phyloP scores from a whole-genome alignment of 192 early-diverging fungal species.

The Podila verticillata region DNA sequence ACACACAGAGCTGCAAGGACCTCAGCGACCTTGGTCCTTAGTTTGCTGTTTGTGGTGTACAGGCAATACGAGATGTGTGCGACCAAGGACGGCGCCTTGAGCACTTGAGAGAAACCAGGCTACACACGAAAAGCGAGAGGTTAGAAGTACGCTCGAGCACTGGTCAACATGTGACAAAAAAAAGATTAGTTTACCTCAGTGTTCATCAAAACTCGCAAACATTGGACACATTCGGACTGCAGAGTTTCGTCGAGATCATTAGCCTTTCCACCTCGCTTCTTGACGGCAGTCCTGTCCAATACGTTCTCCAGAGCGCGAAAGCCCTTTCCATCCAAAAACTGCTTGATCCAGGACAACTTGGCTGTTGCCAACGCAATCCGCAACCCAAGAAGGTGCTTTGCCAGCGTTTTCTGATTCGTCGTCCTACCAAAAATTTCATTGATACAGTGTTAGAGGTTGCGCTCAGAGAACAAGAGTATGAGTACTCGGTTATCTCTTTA shows the following conservation, averaged over 20 bases:
- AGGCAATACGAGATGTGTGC: slow-evolving; percentile 49
- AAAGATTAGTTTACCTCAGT: slow-evolving; percentile 53
- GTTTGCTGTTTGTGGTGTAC: slow-evolving; percentile 54
- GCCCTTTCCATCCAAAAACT: slow-evolving; percentile 58
- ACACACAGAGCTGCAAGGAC: slow-evolving; percentile 59
- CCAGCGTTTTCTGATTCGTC: slow-evolving; percentile 47
- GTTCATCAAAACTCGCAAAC: slow-evolving; percentile 59
- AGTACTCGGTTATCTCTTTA: not conserved
- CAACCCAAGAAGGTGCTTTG: slow-evolving; percentile 54
- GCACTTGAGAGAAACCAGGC: slow-evolving; percentile 56
- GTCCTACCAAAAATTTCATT: slow-evolving; percentile 32
- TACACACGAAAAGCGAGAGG: slow-evolving; percentile 12
- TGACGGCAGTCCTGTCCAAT: slow-evolving; percentile 52
- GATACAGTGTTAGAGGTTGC: not conserved
- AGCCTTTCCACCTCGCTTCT: slow-evolving; percentile 49
- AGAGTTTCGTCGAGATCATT: slow-evolving; percentile 56
- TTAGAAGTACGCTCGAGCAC: too few relatives aligned
- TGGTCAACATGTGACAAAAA: too few relatives aligned
- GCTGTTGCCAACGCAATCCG: slow-evolving; percentile 55
- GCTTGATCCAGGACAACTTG: slow-evolving; percentile 59
- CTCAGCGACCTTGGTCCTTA: slow-evolving; percentile 56
- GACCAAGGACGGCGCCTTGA: slow-evolving; percentile 46
- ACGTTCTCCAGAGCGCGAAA: slow-evolving; percentile 60
- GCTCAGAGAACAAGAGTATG: not conserved
- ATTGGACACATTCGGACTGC: slow-evolving; percentile 60